Base-by-base conservation (phyloP, 208 protist species). In the Polymyxa betae region DNA sequence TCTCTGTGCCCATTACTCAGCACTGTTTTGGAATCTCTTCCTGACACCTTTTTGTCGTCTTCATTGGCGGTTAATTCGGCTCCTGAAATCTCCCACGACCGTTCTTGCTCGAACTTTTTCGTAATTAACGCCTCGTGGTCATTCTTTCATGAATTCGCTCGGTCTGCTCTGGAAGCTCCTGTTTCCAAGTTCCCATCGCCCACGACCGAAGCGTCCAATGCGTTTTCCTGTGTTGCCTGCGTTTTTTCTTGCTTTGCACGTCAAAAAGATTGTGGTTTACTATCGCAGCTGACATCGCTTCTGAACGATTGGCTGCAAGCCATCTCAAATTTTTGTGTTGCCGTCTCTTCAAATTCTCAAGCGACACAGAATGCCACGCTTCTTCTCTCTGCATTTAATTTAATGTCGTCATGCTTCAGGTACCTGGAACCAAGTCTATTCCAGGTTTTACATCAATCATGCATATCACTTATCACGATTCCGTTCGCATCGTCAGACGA, bases 171-270 rank as follows among this genome's bases (percentile, higher is more conserved):
- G n/a, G n/a, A 82, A 5, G 35, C 16, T 20, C 35, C 72, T 43
- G 16, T n/a, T 82, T 82, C 35, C 40, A 43, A 35, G 72, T 40
- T 5, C 24, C 24, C 5, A 29, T 60, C 24, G 12, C 5, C 49
- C 12, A 5, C 5, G 24, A 5, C 49, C 5, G 24, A 60, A 29
- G 49, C 72, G 5, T n/a, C 35, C 5, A 43, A 5, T 82, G 72
- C 5, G 16, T 45, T 82, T 35, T 35, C n/a, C 35, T 35, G 5
- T 43, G 72, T 82, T 35, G 16, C 35, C 10, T 5, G 35, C 5
- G 72, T 82, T 40, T 82, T 82, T n/a, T 40, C n/a, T 43, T 82
- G 72, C 35, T 82, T 82, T n/a, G 5, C 72, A 40, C 10, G 12
- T 5, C n/a, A 38, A 40, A 5, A 5, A 5, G 35, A 82, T 82